Base-by-base conservation (phyloP, 2,329 filamentous ascomycete genomes). In the Aspergillus carbonarius region DNA sequence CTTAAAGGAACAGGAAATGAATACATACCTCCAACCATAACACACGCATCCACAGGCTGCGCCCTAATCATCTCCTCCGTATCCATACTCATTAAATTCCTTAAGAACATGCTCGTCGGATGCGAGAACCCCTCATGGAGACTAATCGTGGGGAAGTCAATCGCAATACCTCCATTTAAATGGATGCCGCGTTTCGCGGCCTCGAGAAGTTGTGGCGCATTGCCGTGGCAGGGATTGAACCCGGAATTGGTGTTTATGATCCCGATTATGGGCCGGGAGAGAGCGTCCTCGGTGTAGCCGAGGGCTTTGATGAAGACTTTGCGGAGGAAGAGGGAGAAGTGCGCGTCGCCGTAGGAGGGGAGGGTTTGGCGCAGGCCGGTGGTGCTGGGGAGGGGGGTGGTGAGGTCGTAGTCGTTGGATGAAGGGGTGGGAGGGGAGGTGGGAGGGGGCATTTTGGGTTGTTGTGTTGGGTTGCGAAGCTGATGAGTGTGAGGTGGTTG, bases 221-320 rank as follows among this genome's bases (percentile, higher is more conserved):
- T 90, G 60, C 85, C 87, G 65, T 91, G 88, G 69, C 89, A 91
- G 1, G 88, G 87, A 68, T 91, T 92, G 78, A 91, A 88, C 61
- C 83, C 82, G 0, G 88, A 90, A 66, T 84, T 85, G 0, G 88
- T 91, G 72, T 91, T 90, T 70, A 89, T 84, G 59, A 91, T 86
- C 50, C 88, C 88, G 15, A 91, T 80, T 55, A 91, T 88, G 2
- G 88, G 88, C 1, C 87, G 77, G 0, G 85, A 85, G 0, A 91
- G 81, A 0, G 88, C 85, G 67, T 89, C 87, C 63, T 91, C 88
- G 58, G 84, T 85, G 71, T 90, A 91, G 0, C 88, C 88, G 1
- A 90, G 79, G 0, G 88, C 88, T 72, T 91, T 91, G 77, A 91
- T 91, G 73, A 91, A 91, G 20, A 87, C 88, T 68, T 91, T 91